Evolutionary conservation across 805 yeast species (phyloP).

Genomic region (Saccharomyces kudriavzevii): DNA sequence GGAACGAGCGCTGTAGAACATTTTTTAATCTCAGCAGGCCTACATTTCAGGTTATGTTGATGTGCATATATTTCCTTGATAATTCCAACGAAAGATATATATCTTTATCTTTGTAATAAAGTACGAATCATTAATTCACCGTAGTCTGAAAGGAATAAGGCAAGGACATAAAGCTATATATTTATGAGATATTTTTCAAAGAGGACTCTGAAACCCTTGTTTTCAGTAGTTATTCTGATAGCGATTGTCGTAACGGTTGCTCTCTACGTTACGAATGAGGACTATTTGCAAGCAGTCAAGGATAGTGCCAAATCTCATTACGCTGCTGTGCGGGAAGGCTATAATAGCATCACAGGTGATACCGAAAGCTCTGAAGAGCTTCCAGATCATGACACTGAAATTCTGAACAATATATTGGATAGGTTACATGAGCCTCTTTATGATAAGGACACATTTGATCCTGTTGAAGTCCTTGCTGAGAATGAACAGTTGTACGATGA

Average conservation of each 20-base stretch:
- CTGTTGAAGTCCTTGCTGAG: conserved; percentile 9
- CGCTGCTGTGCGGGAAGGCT: not conserved
- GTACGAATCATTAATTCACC: not conserved
- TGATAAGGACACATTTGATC: conserved; percentile 1
- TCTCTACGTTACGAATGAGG: not conserved
- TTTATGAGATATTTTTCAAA: not conserved
- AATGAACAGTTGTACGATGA: conserved; percentile 36
- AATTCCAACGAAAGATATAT: no score
- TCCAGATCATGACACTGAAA: not conserved
- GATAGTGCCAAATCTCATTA: not conserved
- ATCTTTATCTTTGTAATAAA: not conserved
- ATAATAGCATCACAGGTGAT: not conserved
- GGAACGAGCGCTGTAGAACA: no score
- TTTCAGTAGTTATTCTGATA: not conserved
- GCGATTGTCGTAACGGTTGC: not conserved
- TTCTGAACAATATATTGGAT: conserved; percentile 4
- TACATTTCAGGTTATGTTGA: no score
- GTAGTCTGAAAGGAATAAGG: no score
- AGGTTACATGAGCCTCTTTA: conserved; percentile 19
- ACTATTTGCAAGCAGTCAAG: not conserved
- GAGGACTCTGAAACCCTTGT: not conserved
- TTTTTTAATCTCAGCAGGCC: no score
- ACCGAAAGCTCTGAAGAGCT: not conserved
- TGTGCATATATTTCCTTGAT: no score
- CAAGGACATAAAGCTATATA: not conserved